Evolutionary conservation across 163 green algal species (phyloP).

Genomic region (Prototheca cutis): DNA sequence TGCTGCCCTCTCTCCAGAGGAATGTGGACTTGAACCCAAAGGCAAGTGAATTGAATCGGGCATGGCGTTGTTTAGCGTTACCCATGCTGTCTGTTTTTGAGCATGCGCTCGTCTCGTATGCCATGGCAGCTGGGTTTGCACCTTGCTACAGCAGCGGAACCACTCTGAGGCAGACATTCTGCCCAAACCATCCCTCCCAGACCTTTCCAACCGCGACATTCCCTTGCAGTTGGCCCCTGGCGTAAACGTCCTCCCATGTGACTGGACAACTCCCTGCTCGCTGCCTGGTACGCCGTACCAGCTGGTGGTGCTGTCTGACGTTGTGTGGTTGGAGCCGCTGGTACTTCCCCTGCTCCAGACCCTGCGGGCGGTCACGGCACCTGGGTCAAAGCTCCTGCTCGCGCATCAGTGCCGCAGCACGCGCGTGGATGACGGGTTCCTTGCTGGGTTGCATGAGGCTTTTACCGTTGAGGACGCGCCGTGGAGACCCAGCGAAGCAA

Average conservation of each 20-base stretch:
- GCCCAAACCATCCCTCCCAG: too few species aligned
- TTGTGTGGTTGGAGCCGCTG: constrained; percentile 19
- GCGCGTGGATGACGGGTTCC: constrained; percentile 13
- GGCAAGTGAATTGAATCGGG: background rate
- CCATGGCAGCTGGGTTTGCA: too few species aligned
- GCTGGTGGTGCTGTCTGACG: constrained; percentile 19
- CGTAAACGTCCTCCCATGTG: constrained; percentile 5
- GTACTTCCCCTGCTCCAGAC: constrained; percentile 12
- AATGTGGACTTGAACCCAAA: constrained; percentile 15
- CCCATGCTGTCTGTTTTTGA: too few species aligned
- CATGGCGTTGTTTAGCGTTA: too few species aligned
- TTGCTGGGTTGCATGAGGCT: background rate
- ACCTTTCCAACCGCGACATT: too few species aligned
- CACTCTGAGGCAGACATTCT: too few species aligned
- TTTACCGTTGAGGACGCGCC: constrained; percentile 2
- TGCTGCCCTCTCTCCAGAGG: constrained; percentile 8
- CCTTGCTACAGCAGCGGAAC: too few species aligned
- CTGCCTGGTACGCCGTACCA: background rate
- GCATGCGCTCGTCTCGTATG: too few species aligned
- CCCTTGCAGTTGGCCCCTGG: background rate
- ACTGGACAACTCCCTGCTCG: constrained; percentile 3
- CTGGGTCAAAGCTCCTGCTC: constrained; percentile 3
- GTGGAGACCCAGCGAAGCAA: constrained; percentile 2
- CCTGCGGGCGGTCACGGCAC: background rate
- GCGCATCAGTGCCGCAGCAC: constrained; percentile 18